phyloP scores from a whole-genome alignment of 1,284 basidiomycete genomes.

The Melampsora americana region DNA sequence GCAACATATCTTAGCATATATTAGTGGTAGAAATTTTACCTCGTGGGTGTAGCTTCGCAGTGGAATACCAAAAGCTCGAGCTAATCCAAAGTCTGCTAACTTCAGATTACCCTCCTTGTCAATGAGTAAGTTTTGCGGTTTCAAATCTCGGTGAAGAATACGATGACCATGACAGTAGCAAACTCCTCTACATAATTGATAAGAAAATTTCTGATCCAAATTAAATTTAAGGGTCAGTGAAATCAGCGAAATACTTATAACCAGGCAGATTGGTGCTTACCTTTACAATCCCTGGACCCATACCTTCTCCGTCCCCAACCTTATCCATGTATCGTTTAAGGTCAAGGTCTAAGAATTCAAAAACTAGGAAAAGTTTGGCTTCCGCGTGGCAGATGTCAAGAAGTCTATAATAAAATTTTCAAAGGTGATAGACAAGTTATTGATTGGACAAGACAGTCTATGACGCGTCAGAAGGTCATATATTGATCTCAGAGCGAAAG shows the following conservation, averaged over 20 bases:
- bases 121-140: constrained; percentile 95
- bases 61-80: constrained; percentile 94
- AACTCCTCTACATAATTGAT: constrained; percentile 79
- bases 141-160: constrained; percentile 93
- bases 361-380: constrained; percentile 93
- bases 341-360: constrained; percentile 91
- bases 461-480: neutral
- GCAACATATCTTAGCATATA: too few relatives aligned
- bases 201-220: constrained; percentile 74
- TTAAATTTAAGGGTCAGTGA: neutral
- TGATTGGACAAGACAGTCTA: neutral
- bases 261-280: constrained; percentile 57
- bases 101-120: constrained; percentile 85
- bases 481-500: neutral
- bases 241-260: neutral
- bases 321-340: constrained; percentile 93
- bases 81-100: constrained; percentile 93
- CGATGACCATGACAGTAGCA: constrained; percentile 94
- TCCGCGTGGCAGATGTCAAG: constrained; percentile 96
- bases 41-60: constrained; percentile 97
- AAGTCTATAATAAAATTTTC: constrained; percentile 61
- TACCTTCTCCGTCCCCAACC: constrained; percentile 58
- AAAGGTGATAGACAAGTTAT: too few relatives aligned
- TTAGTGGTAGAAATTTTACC: constrained; percentile 58
- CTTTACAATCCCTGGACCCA: constrained; percentile 74